These are phyloP conservation scores for Trichosporon sp. DNA, from an alignment of 1,284 basidiomycete species.

Conservation along the genomic window DNA sequence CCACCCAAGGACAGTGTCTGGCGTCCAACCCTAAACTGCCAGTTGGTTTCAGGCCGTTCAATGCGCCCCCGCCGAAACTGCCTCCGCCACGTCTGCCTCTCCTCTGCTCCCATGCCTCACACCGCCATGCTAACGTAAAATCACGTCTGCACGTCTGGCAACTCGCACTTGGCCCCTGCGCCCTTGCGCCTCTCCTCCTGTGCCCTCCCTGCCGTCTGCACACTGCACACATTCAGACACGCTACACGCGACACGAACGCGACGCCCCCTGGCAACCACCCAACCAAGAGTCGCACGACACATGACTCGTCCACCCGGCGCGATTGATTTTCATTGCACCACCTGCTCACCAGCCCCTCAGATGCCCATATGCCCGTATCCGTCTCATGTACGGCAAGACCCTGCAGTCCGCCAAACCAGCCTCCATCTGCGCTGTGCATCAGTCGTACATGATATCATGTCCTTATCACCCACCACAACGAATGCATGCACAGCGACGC, in stretches of 20 bases:
- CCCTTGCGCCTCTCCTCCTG: not conserved
- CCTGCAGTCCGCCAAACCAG: not conserved
- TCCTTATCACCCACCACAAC: not conserved
- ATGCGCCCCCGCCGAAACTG: not conserved
- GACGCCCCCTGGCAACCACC: not conserved
- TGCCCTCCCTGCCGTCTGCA: not conserved
- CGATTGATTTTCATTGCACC: conserved; percentile 12
- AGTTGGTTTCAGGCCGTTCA: not conserved
- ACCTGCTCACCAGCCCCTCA: not conserved
- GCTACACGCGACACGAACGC: conserved; percentile 11
- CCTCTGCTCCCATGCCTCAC: not conserved
- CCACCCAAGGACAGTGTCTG: not conserved
- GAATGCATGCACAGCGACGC: too few relatives aligned
- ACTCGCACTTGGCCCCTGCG: not conserved
- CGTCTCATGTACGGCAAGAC: not conserved
- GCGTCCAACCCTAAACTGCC: not conserved
- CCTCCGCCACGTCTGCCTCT: too few relatives aligned
- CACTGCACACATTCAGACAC: not conserved
- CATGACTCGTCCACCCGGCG: not conserved
- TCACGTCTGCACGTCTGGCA: not conserved
- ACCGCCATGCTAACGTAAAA: not conserved
- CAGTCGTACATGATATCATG: not conserved
- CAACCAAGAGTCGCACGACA: conserved; percentile 1
- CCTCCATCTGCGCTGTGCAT: too few relatives aligned
- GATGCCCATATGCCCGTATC: not conserved